phyloP scores from a whole-genome alignment of 176 grass and related monocot genomes.

The Avena eriantha region DNA sequence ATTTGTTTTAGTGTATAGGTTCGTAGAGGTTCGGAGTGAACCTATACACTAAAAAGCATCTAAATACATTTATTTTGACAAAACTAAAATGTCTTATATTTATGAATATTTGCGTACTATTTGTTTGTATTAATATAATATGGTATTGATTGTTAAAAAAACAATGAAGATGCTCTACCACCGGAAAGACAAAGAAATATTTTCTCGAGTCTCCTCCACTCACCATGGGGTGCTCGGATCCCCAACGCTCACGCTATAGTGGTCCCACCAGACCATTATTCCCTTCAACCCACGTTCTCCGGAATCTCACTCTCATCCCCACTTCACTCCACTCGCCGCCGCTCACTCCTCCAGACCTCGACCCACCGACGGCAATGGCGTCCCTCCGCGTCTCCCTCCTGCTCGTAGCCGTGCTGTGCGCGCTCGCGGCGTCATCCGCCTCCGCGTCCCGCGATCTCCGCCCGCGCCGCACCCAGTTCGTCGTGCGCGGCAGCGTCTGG shows the following conservation, averaged over 20 bases:
- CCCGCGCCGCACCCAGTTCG: slow-evolving; percentile 44
- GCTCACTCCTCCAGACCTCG: not conserved
- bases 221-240: slow-evolving; percentile 3
- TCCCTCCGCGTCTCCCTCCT: slow-evolving; percentile 29
- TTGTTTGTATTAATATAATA: too few relatives aligned
- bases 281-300: slow-evolving; percentile 3
- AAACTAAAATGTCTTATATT: too few relatives aligned
- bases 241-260: not conserved
- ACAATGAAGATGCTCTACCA: too few relatives aligned
- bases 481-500: slow-evolving; percentile 85
- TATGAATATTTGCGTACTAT: too few relatives aligned
- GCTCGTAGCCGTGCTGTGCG: slow-evolving; percentile 16
- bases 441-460: slow-evolving; percentile 51
- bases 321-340: slow-evolving; percentile 15
- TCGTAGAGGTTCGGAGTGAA: too few relatives aligned
- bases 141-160: too few relatives aligned
- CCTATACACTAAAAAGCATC: too few relatives aligned
- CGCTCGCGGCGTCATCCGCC: slow-evolving; percentile 9
- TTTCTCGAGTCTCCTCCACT: not conserved
- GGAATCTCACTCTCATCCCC: not conserved
- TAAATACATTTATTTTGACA: too few relatives aligned
- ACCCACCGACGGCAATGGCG: slow-evolving; percentile 21
- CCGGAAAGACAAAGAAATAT: not conserved
- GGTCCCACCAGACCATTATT: slow-evolving; percentile 26
- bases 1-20: too few relatives aligned